These are phyloP conservation scores for Trifolium pratense DNA, from an alignment of 306 rosid species.

Conservation along the genomic window DNA sequence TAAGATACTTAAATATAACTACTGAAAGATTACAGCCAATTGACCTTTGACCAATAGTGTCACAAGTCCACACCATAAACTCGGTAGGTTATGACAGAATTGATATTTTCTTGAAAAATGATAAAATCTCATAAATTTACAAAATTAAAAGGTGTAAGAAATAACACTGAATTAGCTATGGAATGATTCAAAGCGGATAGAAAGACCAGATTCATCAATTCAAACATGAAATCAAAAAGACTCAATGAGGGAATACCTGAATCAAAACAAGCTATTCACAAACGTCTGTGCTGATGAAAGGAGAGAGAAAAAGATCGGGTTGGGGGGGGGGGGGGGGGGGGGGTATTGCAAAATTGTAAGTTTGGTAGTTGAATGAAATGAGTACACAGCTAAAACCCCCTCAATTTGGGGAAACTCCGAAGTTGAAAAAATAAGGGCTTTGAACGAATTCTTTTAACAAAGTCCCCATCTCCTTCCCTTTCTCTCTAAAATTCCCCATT, in stretches of 20 bases:
- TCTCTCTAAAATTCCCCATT: neutral
- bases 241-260: neutral
- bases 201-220: neutral
- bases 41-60: slow-evolving; percentile 7
- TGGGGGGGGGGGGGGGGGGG: neutral
- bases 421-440: neutral
- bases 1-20: slow-evolving; percentile 19
- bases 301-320: neutral
- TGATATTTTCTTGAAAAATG: neutral
- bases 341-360: neutral
- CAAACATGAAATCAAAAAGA: neutral
- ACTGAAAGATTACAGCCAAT: neutral
- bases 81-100: slow-evolving; percentile 8
- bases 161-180: neutral
- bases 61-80: no score
- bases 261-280: neutral
- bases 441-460: neutral
- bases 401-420: neutral
- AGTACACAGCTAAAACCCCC: neutral
- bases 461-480: neutral
- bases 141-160: slow-evolving; percentile 29
- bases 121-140: neutral
- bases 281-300: neutral
- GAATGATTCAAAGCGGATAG: neutral
- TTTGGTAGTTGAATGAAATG: neutral